These are phyloP conservation scores for Eucalyptus albens DNA, from an alignment of 345 rosid species.

Conservation along the genomic window DNA sequence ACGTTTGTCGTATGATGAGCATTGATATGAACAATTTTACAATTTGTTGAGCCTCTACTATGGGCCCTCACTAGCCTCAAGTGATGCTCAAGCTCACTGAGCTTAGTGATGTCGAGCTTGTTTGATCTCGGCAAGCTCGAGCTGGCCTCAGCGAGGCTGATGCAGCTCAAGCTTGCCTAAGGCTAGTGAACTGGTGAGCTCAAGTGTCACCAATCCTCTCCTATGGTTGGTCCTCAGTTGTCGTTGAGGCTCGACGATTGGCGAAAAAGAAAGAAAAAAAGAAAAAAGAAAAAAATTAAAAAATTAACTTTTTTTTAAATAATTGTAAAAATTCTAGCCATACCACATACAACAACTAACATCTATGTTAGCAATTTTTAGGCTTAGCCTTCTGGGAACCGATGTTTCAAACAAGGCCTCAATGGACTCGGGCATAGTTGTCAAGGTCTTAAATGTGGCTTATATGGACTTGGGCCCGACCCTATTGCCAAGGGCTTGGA, in stretches of 20 bases:
- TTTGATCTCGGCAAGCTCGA: too few relatives aligned
- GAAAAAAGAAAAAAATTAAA: too few relatives aligned
- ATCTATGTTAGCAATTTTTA: neutral
- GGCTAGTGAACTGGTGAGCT: neutral
- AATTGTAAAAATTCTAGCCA: too few relatives aligned
- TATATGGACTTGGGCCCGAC: neutral
- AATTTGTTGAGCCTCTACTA: too few relatives aligned
- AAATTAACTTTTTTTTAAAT: too few relatives aligned
- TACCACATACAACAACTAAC: accelerated
- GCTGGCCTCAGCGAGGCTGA: neutral
- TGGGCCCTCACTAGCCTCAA: too few relatives aligned
- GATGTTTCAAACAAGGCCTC: neutral
- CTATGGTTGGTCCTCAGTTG: neutral
- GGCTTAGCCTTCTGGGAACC: accelerated
- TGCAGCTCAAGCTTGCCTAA: neutral
- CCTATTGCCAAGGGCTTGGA: neutral
- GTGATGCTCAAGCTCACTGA: too few relatives aligned
- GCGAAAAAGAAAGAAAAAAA: too few relatives aligned
- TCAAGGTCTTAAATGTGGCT: neutral
- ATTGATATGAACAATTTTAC: too few relatives aligned
- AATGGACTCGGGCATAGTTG: accelerated
- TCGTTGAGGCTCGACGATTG: accelerated
- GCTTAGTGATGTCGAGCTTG: neutral
- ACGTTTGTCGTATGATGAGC: accelerated
- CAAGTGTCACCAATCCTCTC: accelerated